phyloP scores from a whole-genome alignment of 2,329 filamentous ascomycete species.

The Rhynchosporium agropyri region DNA sequence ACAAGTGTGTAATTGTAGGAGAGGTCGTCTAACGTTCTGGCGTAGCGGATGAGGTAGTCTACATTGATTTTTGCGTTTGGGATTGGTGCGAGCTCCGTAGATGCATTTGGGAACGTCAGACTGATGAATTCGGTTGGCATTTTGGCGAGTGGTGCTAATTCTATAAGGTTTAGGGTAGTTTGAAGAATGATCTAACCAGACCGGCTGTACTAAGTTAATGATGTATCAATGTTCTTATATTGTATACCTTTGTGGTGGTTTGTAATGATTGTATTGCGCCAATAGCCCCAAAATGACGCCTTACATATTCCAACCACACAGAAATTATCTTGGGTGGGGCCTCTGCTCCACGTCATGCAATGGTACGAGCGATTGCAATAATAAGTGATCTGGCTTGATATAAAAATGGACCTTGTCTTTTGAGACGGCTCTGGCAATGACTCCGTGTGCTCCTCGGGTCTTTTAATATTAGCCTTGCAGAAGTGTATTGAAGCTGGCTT shows the following conservation, averaged over 20 bases:
- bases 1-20: conserved; percentile 64
- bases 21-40: conserved; percentile 60
- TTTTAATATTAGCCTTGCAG: too few species aligned
- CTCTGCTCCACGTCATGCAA: neutral
- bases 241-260: neutral
- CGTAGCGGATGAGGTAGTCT: conserved; percentile 58
- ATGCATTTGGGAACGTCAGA: conserved; percentile 58
- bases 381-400: conserved; percentile 4
- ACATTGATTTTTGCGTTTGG: conserved; percentile 56
- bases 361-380: neutral
- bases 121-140: conserved; percentile 61
- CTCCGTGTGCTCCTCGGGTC: neutral
- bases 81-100: conserved; percentile 57
- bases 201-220: neutral
- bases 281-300: conserved; percentile 12
- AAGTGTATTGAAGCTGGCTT: too few species aligned
- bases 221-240: conserved; percentile 4
- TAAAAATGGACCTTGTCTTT: neutral
- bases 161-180: neutral
- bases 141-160: conserved; percentile 22
- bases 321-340: neutral
- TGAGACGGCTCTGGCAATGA: neutral
- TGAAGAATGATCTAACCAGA: neutral
- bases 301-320: conserved; percentile 12
- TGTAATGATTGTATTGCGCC: conserved; percentile 9